Conservation (phyloP, 352 stramenopile genomes). For the Globisporangium mamillatum region DNA sequence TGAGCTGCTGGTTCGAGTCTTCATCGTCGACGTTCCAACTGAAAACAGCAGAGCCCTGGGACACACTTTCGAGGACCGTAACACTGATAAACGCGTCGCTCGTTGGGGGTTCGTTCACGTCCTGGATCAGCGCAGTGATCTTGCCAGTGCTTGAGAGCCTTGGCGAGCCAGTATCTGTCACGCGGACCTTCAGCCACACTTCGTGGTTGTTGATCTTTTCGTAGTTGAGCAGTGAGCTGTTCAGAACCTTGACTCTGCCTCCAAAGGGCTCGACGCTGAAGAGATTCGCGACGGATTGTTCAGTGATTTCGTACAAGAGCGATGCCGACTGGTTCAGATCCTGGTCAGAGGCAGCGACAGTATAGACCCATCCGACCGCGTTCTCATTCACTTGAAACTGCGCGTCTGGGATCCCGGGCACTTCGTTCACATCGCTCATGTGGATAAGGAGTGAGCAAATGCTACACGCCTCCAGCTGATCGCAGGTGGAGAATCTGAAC, state of each 20-base stretch:
- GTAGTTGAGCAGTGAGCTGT: conserved; percentile 29
- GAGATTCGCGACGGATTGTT: conserved; percentile 35
- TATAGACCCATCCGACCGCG: conserved; percentile 29
- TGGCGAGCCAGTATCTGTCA: conserved; percentile 39
- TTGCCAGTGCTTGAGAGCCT: conserved; percentile 25
- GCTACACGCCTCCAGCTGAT: conserved; percentile 7
- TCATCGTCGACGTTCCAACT: conserved; percentile 24
- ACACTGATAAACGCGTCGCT: not conserved
- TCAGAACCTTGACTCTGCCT: conserved; percentile 2
- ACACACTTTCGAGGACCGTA: conserved; percentile 18
- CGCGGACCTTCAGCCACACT: conserved; percentile 51
- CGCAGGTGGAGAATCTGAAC: conserved; percentile 5
- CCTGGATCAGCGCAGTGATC: conserved; percentile 15
- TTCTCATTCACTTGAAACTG: conserved; percentile 35
- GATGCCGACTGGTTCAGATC: conserved; percentile 30
- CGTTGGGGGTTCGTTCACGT: conserved; percentile 27
- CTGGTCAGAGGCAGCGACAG: conserved; percentile 31
- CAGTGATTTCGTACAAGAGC: conserved; percentile 39
- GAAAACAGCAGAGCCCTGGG: conserved; percentile 18
- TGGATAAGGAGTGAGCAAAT: conserved; percentile 4
- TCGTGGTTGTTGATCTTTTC: conserved; percentile 33
- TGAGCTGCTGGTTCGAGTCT: conserved; percentile 26
- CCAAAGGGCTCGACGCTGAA: conserved; percentile 19
- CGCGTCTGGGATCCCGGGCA: conserved; percentile 7
- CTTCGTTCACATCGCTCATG: conserved; percentile 9